A percentile compares a stretch with the other conserved stretches of the same genome.
These are phyloP conservation scores for Proliferodiscus dingleyae DNA, from an alignment of 2,329 filamentous ascomycete genomes.

Conservation along the genomic window DNA sequence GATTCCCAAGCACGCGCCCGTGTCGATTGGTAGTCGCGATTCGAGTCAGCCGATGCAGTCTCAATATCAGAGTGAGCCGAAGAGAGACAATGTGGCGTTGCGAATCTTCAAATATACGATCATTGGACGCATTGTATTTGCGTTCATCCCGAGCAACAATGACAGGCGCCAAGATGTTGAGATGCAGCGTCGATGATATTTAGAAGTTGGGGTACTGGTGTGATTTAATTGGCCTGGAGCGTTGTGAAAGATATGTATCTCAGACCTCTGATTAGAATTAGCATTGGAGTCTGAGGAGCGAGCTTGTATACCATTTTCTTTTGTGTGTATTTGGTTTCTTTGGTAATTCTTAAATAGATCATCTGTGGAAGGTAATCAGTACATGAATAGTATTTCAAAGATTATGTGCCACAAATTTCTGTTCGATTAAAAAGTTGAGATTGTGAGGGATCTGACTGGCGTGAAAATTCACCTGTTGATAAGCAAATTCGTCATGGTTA, in stretches of 20 bases:
- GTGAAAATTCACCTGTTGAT: no score
- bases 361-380: neutral
- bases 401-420: no score
- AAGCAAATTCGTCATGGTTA: no score
- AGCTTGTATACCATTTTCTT: neutral
- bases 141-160: neutral
- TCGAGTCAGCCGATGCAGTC: neutral
- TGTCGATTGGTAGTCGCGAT: conserved; percentile 2
- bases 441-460: no score
- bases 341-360: neutral
- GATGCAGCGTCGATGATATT: neutral
- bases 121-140: neutral
- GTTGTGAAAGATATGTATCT: neutral
- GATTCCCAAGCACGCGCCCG: conserved; percentile 5
- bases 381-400: no score
- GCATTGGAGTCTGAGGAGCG: neutral
- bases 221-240: no score
- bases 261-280: neutral
- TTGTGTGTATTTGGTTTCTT: neutral
- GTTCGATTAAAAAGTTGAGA: no score
- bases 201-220: no score
- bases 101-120: neutral
- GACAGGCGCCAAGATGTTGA: neutral
- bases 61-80: neutral
- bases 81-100: neutral